A percentile compares a stretch with the other conserved stretches of the same genome.
Evolutionary conservation across 495 filamentous ascomycete genomes (phyloP).

Genomic region (Neurospora sp.): DNA sequence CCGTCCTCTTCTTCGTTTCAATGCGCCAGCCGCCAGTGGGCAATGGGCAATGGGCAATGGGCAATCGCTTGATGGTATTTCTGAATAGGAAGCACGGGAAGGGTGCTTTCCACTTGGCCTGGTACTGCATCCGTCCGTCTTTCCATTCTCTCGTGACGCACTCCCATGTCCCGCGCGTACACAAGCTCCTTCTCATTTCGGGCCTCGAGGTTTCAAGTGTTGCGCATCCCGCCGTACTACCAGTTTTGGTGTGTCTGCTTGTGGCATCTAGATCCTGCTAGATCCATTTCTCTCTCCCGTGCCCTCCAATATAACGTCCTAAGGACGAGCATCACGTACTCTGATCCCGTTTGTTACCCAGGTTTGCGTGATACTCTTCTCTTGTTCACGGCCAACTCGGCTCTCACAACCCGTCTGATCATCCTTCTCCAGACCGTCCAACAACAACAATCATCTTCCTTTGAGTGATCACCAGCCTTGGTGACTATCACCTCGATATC

Average conservation of each 20-base stretch:
- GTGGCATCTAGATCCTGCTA: not conserved
- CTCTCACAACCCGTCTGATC: not conserved
- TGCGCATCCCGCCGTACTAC: not conserved
- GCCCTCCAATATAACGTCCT: not conserved
- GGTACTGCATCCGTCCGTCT: not conserved
- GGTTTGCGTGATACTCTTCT: not conserved
- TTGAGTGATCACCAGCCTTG: not conserved
- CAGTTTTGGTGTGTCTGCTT: not conserved
- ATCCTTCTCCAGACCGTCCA: not conserved
- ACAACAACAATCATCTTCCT: not conserved
- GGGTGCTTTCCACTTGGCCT: not conserved
- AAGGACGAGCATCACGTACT: not conserved
- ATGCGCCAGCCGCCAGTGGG: not conserved
- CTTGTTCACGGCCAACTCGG: not conserved
- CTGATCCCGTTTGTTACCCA: not conserved
- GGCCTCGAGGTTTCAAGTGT: not conserved
- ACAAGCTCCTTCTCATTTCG: not conserved
- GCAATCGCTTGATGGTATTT: not conserved
- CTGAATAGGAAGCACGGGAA: not conserved
- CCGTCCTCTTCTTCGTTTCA: too few species aligned
- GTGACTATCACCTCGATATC: not conserved
- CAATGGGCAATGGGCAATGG: not conserved
- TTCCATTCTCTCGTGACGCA: not conserved
- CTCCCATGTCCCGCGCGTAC: not conserved
- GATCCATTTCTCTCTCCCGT: not conserved